phyloP scores from a whole-genome alignment of 768 basidiomycete genomes.

The Rubroboletus satanas region DNA sequence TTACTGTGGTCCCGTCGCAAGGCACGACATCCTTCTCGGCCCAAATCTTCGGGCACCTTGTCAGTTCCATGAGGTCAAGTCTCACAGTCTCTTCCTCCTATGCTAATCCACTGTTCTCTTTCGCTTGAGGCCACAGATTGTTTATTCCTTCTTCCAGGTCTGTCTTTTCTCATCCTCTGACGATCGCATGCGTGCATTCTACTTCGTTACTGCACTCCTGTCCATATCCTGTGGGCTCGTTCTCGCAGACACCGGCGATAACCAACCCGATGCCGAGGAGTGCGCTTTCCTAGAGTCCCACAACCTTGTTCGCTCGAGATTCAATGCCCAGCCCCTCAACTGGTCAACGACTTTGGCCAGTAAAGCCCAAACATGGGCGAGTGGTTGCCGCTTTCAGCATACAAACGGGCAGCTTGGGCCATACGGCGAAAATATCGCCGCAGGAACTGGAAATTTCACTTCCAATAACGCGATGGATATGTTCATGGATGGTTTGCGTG shows the following conservation, averaged over 20 bases:
- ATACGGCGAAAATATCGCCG: conserved; percentile 56
- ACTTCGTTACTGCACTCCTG: conserved; percentile 4
- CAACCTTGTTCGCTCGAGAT: conserved; percentile 43
- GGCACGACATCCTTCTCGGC: not conserved
- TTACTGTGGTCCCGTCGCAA: conserved; percentile 6
- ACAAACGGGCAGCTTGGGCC: conserved; percentile 42
- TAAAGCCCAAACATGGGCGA: conserved; percentile 50
- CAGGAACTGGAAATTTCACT: conserved; percentile 47
- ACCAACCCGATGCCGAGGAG: conserved; percentile 11
- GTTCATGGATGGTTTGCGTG: conserved; percentile 51
- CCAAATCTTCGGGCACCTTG: not conserved
- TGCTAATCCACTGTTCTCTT: not conserved
- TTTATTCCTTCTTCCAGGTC: not conserved
- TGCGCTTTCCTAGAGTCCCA: conserved; percentile 42
- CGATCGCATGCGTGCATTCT: conserved; percentile 9
- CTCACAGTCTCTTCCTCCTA: not conserved
- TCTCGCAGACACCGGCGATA: conserved; percentile 8
- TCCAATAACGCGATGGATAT: conserved; percentile 40
- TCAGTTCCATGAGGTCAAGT: not conserved
- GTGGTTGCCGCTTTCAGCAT: conserved; percentile 45
- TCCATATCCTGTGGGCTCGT: conserved; percentile 13
- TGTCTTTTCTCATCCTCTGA: conserved; percentile 1
- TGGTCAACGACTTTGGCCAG: conserved; percentile 49
- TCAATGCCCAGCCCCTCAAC: conserved; percentile 40
- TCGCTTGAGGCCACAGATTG: not conserved